These are phyloP conservation scores for Talaromyces sp. DNA, from an alignment of 2,329 filamentous ascomycete genomes.

Conservation along the genomic window DNA sequence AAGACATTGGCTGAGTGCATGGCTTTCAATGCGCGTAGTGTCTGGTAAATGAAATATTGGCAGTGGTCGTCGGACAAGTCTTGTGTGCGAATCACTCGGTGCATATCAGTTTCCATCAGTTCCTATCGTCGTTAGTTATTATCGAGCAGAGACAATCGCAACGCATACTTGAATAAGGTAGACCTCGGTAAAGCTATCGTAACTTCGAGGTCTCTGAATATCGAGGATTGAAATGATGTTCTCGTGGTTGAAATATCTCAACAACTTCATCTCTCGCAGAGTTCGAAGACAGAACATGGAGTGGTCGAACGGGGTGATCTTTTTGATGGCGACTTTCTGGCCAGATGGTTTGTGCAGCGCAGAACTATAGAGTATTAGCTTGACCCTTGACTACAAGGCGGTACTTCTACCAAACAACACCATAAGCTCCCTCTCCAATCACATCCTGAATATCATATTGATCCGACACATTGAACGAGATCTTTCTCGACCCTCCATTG, in stretches of 20 bases:
- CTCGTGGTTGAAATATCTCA: slow-evolving; percentile 99
- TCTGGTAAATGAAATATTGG: slow-evolving; percentile 99
- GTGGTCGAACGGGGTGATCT: slow-evolving; percentile 98
- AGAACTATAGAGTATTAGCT: slow-evolving; percentile 58
- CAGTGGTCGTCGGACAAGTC: slow-evolving; percentile 98
- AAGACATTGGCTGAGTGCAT: slow-evolving; percentile 99
- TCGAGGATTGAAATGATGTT: slow-evolving; percentile 99
- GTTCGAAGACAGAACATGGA: slow-evolving; percentile 98
- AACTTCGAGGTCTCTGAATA: slow-evolving; percentile 96
- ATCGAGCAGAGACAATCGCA: background rate
- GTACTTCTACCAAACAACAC: slow-evolving; percentile 83
- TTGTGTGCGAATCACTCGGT: slow-evolving; percentile 96
- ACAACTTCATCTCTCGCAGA: slow-evolving; percentile 96
- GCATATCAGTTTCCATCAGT: slow-evolving; percentile 99
- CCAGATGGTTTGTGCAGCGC: slow-evolving; percentile 96
- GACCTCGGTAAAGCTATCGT: slow-evolving; percentile 94
- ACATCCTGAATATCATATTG: slow-evolving; percentile 99
- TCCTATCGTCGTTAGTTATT: slow-evolving; percentile 55
- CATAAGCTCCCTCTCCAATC: slow-evolving; percentile 96
- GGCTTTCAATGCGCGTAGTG: slow-evolving; percentile 91
- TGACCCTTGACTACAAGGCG: background rate
- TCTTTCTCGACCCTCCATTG: slow-evolving; percentile 71
- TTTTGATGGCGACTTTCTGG: slow-evolving; percentile 99
- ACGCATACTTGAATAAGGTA: slow-evolving; percentile 87
- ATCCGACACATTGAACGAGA: slow-evolving; percentile 99